A percentile compares a stretch with the other conserved stretches of the same genome.
Evolutionary conservation across 139 green algal genomes (phyloP).

Genomic region (Desmodesmus armatus): DNA sequence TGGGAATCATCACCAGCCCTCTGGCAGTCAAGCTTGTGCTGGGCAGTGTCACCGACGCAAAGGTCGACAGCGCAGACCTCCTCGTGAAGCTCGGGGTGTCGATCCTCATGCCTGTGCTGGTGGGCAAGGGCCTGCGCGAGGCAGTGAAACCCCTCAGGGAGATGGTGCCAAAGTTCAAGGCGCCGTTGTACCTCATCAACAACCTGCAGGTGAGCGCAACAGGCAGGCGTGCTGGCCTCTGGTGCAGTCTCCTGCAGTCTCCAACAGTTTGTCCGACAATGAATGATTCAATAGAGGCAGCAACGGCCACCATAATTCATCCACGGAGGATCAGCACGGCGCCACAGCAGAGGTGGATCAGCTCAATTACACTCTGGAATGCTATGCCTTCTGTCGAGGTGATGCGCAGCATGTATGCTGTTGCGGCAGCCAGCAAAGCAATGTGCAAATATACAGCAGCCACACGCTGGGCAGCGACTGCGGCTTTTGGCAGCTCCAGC

Average conservation of each 20-base stretch:
- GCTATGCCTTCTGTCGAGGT: no score
- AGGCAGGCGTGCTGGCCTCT: no score
- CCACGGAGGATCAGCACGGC: no score
- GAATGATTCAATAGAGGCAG: conserved; percentile 19
- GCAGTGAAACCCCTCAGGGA: conserved; percentile 30
- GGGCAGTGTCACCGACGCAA: conserved; percentile 48
- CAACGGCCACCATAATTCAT: no score
- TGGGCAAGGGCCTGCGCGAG: conserved; percentile 75
- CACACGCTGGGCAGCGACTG: no score
- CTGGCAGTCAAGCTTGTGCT: conserved; percentile 72
- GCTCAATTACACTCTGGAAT: no score
- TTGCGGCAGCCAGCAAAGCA: no score
- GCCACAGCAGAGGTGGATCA: no score
- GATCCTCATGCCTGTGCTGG: conserved; percentile 75
- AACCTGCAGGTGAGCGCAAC: no score
- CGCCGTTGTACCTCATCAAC: conserved; percentile 67
- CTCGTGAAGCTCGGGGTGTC: conserved; percentile 84
- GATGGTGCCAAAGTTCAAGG: conserved; percentile 58
- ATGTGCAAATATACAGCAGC: no score
- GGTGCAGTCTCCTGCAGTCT: conserved; percentile 46
- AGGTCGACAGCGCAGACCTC: conserved; percentile 72
- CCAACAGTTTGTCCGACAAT: not conserved
- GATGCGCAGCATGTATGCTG: no score
- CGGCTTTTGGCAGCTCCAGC: no score
- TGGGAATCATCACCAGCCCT: conserved; percentile 81